phyloP scores from a whole-genome alignment of 73 alveolate genomes.

The Blepharisma stoltei region DNA sequence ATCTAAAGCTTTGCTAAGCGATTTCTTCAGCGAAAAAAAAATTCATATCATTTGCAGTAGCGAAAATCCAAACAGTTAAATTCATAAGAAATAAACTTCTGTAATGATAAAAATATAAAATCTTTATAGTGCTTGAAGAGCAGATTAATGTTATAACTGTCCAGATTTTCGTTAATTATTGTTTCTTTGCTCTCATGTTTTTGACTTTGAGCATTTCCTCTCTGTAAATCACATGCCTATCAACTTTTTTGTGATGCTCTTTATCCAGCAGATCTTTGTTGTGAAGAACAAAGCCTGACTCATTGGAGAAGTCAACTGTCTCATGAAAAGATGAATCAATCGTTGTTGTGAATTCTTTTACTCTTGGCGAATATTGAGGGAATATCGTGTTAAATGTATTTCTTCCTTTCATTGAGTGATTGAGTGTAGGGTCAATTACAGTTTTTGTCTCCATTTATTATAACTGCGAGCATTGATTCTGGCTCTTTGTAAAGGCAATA shows the following conservation, averaged over 20 bases:
- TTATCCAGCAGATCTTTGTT: background rate
- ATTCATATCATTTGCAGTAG: too few relatives aligned
- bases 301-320: background rate
- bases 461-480: too few relatives aligned
- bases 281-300: slow-evolving; percentile 12
- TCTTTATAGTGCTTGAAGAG: too few relatives aligned
- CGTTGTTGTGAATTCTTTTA: background rate
- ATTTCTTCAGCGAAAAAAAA: too few relatives aligned
- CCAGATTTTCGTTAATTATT: too few relatives aligned
- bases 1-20: too few relatives aligned
- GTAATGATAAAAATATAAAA: too few relatives aligned
- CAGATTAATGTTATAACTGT: too few relatives aligned
- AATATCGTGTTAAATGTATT: slow-evolving; percentile 22
- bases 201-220: slow-evolving; percentile 14
- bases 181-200: background rate
- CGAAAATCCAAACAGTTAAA: too few relatives aligned
- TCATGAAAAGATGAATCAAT: background rate
- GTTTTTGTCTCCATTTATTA: too few relatives aligned
- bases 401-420: background rate
- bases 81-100: too few relatives aligned
- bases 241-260: background rate
- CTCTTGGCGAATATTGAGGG: slow-evolving; percentile 7
- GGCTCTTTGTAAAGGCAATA: too few relatives aligned
- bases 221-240: background rate
- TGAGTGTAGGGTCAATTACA: background rate